Evolutionary conservation across 139 green algal genomes (phyloP), one percentile per base, ranked within the genome.

Genomic region (Edaphochlamys debaryana): DNA sequence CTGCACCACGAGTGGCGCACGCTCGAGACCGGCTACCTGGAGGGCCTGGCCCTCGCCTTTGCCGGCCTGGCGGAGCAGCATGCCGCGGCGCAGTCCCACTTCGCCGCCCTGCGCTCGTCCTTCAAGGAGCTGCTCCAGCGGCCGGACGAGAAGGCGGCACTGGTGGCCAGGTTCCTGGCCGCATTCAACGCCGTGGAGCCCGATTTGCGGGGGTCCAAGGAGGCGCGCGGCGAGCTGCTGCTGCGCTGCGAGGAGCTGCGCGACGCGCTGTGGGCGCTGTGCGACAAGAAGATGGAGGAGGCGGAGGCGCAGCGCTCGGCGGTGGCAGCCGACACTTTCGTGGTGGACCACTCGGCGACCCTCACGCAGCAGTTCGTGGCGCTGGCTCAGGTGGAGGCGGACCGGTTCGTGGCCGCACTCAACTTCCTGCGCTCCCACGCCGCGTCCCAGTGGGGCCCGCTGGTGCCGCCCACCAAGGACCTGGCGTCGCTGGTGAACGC

Each of bases 161-260:
- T 92, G 84, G 54, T 95, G 66, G 62, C 82, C 7, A 50, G 71
- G 25, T 95, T 95, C 84, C 84, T 89, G 37, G 56, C 80, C 40
- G 63, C 71, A 8, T 96, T 95, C 90, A 96, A 96, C 75, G 82
- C 74, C 8, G 67, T 96, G 50, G 92, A 95, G 66, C 48, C 90
- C 13, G 94, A 96, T 63, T 68, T 93, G 80, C 71, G 70, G 41
- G 71, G 69, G 34, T 79, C 73, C 60, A 85, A 81, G 71, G 87
- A 92, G 50, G 66, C 89, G 1, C 90, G 92, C 75, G 91, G 69
- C 27, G 92, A 96, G 91, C 88, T 95, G 78, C 79, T 94, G 90
- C 85, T 96, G 81, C 90, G 93, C 56, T 76, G 75, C 48, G 91
- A 96, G 70, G 94, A 96, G 89, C 90, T 96, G 81, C 89, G 92